A percentile compares a stretch with the other conserved stretches of the same genome.
phyloP scores from a whole-genome alignment of 257 asterid genomes.

The Fraxinus pennsylvanica region DNA sequence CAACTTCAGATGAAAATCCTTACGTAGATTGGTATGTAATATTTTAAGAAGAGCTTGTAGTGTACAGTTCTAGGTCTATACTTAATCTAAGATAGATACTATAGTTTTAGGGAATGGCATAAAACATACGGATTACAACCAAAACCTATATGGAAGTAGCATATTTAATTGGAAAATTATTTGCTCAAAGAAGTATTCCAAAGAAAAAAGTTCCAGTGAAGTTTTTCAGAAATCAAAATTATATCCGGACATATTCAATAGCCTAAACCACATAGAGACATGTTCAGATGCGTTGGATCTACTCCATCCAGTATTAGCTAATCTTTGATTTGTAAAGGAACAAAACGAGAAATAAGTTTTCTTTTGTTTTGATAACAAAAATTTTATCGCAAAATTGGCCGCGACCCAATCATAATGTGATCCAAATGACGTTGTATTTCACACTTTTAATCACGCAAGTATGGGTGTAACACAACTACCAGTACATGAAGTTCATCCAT shows the following conservation, averaged over 20 bases:
- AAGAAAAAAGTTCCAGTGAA: not conserved
- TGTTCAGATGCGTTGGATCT: not conserved
- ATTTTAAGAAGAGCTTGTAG: not conserved
- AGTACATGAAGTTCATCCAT: conserved; percentile 79
- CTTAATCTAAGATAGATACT: not conserved
- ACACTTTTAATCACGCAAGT: conserved; percentile 14
- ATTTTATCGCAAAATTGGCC: conserved; percentile 9
- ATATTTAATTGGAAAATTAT: no score
- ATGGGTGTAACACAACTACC: conserved; percentile 47
- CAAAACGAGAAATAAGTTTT: not conserved
- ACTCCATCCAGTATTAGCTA: conserved; percentile 17
- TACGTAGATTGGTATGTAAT: not conserved
- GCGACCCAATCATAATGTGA: conserved; percentile 1
- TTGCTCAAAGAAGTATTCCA: not conserved
- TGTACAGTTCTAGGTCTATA: not conserved
- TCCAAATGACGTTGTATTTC: conserved; percentile 6
- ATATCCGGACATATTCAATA: not conserved
- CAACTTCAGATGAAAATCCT: not conserved
- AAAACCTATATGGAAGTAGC: not conserved
- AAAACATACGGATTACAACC: not conserved
- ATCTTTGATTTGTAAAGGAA: conserved; percentile 6
- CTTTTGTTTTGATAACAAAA: not conserved
- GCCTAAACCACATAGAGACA: not conserved
- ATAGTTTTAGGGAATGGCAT: not conserved
- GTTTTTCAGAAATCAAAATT: not conserved